A percentile compares a stretch with the other conserved stretches of the same genome.
Conservation (phyloP, 2,329 filamentous ascomycete species). For the Hypoxylon sp. region DNA sequence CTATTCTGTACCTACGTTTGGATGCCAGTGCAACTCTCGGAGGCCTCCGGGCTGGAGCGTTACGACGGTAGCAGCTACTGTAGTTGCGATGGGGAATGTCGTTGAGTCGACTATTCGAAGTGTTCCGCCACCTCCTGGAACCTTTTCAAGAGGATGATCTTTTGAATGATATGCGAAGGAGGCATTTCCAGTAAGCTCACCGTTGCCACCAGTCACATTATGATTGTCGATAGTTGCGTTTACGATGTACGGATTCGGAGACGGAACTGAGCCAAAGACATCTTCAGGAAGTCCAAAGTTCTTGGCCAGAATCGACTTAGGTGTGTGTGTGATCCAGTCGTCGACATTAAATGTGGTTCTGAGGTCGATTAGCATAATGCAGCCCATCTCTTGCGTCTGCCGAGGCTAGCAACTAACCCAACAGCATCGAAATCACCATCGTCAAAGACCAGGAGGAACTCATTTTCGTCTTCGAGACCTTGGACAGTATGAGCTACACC, state of each 20-base stretch:
- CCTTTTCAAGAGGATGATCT: conserved; percentile 66
- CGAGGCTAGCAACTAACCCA: conserved; percentile 56
- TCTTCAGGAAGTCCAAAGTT: conserved; percentile 74
- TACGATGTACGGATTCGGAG: conserved; percentile 71
- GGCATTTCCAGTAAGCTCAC: conserved; percentile 66
- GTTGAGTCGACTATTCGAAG: conserved; percentile 75
- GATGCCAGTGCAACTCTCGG: conserved; percentile 78
- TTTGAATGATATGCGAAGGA: conserved; percentile 74
- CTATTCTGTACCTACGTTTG: conserved; percentile 63
- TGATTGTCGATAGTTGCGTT: conserved; percentile 66
- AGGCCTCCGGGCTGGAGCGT: conserved; percentile 73
- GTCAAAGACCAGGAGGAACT: conserved; percentile 76
- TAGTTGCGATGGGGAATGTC: conserved; percentile 75
- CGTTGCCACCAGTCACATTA: conserved; percentile 61
- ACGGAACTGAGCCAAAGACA: conserved; percentile 70
- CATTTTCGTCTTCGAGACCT: conserved; percentile 74
- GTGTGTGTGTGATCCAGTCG: conserved; percentile 77
- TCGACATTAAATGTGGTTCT: conserved; percentile 79
- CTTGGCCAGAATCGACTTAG: conserved; percentile 73
- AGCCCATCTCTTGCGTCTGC: not conserved
- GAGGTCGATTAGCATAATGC: not conserved
- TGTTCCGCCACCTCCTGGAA: conserved; percentile 72
- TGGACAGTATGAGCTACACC: conserved; percentile 74
- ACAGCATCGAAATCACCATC: conserved; percentile 75
- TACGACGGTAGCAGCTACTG: conserved; percentile 74